Evolutionary conservation across 2,329 filamentous ascomycete genomes (phyloP), one percentile per base, ranked within the genome.

Genomic region (Bipolaris victoriae): DNA sequence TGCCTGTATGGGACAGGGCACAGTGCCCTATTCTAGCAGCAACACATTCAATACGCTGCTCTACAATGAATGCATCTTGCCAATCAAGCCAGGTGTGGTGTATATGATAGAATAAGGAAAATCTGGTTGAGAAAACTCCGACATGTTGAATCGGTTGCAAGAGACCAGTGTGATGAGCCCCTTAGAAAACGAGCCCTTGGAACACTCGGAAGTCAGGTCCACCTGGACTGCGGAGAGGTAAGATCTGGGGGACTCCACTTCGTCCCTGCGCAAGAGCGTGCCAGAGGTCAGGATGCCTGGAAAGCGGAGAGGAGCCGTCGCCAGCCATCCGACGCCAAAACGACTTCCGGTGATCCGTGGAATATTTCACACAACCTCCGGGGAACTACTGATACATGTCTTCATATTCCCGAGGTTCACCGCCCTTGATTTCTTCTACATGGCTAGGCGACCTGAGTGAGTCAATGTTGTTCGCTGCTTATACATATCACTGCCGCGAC

Each of bases 201-300:
- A 40, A 55, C 33, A 48, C 45, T 20, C 45, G 39, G 51, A 41
- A 36, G 46, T 24, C 40, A 35, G 49, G 54, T 31, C 33, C 49
- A 48, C 44, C 37, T 37, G 46, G 29, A 16, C 39, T 52, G 53
- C 50, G 59, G 59, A 50, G 54, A 46, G 47, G 29, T 45, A 22
- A 39, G 54, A 60, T 58, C 57, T 52, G 64, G 58, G 29, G 57
- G 63, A 56, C 63, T 65, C 64, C 64, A 52, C 63, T 54, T 57
- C 26, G 61, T 57, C 66, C 66, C 64, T 68, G 66, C 64, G 53
- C 51, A 37, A 55, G 55, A 54, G 55, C 40, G 39, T 49, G 45
- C 43, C 50, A 45, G 45, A 48, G 40, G 43, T 48, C 36, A 33
- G 41, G 36, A 53, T 11, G 41, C 36, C 33, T 43, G 43, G 31